Evolutionary conservation across 176 grass and related monocot genomes (phyloP).

Genomic region (Ensete ventricosum): DNA sequence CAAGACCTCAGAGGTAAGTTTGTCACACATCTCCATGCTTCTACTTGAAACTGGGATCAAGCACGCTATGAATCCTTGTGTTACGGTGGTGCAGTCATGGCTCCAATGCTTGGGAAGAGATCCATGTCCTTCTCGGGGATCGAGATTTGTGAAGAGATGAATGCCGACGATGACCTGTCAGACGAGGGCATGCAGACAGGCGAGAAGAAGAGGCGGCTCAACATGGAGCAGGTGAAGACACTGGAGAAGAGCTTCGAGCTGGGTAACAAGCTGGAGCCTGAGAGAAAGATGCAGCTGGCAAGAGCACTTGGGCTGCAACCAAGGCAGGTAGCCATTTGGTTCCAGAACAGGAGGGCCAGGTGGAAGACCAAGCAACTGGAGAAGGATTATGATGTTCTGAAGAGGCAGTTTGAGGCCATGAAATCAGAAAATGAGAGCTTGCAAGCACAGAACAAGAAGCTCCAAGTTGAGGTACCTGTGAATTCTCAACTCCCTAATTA

Average conservation of each 20-base stretch:
- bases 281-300: conserved; percentile 5
- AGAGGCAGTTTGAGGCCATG: conserved; percentile 4
- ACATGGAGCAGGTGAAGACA: conserved; percentile 1
- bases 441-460: background rate
- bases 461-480: conserved; percentile 3
- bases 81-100: background rate
- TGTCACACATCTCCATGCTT: too few relatives aligned
- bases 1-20: conserved; percentile 6
- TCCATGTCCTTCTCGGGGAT: conserved; percentile 4
- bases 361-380: conserved; percentile 8
- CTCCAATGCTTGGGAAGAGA: background rate
- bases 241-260: conserved; percentile 11
- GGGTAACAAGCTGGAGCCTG: conserved; percentile 5
- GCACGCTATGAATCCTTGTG: background rate
- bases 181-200: background rate
- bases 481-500: too few relatives aligned
- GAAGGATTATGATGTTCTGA: conserved; percentile 2
- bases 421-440: background rate
- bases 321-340: conserved; percentile 4
- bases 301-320: conserved; percentile 1
- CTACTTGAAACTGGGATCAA: too few relatives aligned
- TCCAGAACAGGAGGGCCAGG: conserved; percentile 8
- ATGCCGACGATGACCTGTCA: background rate
- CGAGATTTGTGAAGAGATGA: background rate
- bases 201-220: conserved; percentile 2